Percentiles rank a stretch among this genome's conserved stretches.
Evolutionary conservation across 2,329 filamentous ascomycete genomes (phyloP).

Genomic region (Mariannaea sp.): DNA sequence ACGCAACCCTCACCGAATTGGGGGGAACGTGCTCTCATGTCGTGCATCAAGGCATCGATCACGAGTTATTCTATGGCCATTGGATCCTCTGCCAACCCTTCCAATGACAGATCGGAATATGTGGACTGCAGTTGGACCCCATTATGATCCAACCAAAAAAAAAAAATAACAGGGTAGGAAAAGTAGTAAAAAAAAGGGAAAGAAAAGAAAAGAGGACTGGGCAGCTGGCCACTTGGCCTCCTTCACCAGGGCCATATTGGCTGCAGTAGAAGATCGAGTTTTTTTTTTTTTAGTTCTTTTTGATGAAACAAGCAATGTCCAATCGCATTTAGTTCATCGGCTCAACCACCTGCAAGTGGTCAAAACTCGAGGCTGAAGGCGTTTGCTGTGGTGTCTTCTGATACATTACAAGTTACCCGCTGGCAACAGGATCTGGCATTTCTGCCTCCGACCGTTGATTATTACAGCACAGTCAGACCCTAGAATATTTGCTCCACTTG

Average conservation of each 20-base stretch:
- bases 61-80: not conserved
- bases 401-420: too few relatives aligned
- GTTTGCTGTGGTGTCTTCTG: not conserved
- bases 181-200: too few relatives aligned
- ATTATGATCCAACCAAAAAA: too few relatives aligned
- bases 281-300: too few relatives aligned
- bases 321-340: not conserved
- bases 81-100: not conserved
- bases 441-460: slow-evolving; percentile 23
- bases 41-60: slow-evolving; percentile 4
- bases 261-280: too few relatives aligned
- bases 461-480: slow-evolving; percentile 20
- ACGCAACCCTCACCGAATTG: slow-evolving; percentile 8
- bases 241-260: too few relatives aligned
- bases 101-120: not conserved
- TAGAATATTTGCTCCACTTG: slow-evolving; percentile 13
- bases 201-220: too few relatives aligned
- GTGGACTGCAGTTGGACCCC: too few relatives aligned
- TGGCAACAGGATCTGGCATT: too few relatives aligned
- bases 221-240: too few relatives aligned
- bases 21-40: slow-evolving; percentile 10
- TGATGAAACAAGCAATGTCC: slow-evolving; percentile 1
- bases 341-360: too few relatives aligned
- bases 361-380: not conserved
- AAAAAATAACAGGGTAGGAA: too few relatives aligned